These are phyloP conservation scores for Colletotrichum higginsianum DNA, from an alignment of 2,329 filamentous ascomycete species.

Conservation along the genomic window DNA sequence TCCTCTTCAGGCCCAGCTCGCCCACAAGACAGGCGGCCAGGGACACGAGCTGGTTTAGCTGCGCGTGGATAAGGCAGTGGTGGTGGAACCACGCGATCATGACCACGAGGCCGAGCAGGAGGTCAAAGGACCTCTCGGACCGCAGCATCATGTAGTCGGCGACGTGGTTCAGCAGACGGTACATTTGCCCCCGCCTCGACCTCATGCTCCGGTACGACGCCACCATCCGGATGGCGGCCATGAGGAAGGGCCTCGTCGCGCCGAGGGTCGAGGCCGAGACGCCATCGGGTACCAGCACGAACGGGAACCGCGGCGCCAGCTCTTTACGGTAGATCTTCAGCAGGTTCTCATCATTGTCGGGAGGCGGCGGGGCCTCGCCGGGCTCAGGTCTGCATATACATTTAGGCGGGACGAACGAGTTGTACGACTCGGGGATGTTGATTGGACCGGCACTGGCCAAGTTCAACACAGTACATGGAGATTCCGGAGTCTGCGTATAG, in stretches of 20 bases:
- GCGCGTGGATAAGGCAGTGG: slow-evolving; percentile 67
- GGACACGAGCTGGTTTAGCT: slow-evolving; percentile 66
- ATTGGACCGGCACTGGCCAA: slow-evolving; percentile 47
- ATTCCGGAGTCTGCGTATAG: slow-evolving; percentile 9
- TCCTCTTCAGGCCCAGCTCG: slow-evolving; percentile 62
- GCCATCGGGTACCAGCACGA: slow-evolving; percentile 59
- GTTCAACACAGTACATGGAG: slow-evolving; percentile 28
- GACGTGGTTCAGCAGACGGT: slow-evolving; percentile 61
- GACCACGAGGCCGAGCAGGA: slow-evolving; percentile 64
- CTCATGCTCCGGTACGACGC: slow-evolving; percentile 62
- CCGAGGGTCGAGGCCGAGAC: slow-evolving; percentile 56
- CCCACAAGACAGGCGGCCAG: slow-evolving; percentile 63
- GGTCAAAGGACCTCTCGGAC: slow-evolving; percentile 65
- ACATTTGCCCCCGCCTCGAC: slow-evolving; percentile 67
- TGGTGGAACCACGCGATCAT: slow-evolving; percentile 68
- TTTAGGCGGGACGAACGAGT: slow-evolving; percentile 60
- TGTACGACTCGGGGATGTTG: slow-evolving; percentile 60
- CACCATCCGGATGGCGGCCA: slow-evolving; percentile 65
- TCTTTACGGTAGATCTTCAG: slow-evolving; percentile 61
- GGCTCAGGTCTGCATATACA: slow-evolving; percentile 63
- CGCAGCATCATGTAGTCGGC: slow-evolving; percentile 65
- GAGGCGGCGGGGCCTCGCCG: slow-evolving; percentile 56
- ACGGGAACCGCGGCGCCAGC: slow-evolving; percentile 62
- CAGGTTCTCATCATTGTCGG: slow-evolving; percentile 63
- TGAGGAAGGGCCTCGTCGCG: slow-evolving; percentile 61